Percentiles rank a stretch among this genome's conserved stretches.
phyloP scores from a whole-genome alignment of 352 stramenopile species.

The Blastocystis sp. region DNA sequence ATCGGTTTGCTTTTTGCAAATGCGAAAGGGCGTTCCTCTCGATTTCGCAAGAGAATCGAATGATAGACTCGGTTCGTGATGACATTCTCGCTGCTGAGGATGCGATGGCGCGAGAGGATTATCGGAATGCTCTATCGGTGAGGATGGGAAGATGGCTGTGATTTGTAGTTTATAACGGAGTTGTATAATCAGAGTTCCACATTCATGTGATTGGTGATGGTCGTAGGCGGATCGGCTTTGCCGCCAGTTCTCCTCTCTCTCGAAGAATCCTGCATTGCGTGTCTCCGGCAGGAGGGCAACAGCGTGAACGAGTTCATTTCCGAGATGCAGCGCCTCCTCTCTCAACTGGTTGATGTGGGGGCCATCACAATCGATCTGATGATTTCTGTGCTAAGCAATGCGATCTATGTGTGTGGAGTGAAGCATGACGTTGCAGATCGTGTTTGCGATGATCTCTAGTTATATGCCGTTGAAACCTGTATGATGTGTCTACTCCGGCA shows the following conservation, averaged over 20 bases:
- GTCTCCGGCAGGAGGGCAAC: not conserved
- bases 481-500: not conserved
- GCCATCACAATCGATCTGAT: not conserved
- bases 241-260: not conserved
- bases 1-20: not conserved
- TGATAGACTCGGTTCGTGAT: not conserved
- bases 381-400: slow-evolving; percentile 13
- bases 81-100: not conserved
- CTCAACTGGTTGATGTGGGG: not conserved
- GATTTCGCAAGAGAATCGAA: not conserved
- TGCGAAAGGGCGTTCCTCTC: not conserved
- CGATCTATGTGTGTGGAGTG: not conserved
- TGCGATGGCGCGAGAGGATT: not conserved
- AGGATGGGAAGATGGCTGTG: not conserved
- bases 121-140: not conserved
- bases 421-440: not conserved
- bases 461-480: slow-evolving; percentile 6
- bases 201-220: not conserved
- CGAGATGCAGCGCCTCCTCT: not conserved
- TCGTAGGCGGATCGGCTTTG: not conserved
- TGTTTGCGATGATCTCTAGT: not conserved
- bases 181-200: not conserved
- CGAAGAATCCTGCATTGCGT: not conserved
- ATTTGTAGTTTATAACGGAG: not conserved
- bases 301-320: not conserved